Evolutionary conservation across 305 asterid genomes (phyloP), one percentile per base, ranked within the genome.

Genomic region (Fraxinus sp.): DNA sequence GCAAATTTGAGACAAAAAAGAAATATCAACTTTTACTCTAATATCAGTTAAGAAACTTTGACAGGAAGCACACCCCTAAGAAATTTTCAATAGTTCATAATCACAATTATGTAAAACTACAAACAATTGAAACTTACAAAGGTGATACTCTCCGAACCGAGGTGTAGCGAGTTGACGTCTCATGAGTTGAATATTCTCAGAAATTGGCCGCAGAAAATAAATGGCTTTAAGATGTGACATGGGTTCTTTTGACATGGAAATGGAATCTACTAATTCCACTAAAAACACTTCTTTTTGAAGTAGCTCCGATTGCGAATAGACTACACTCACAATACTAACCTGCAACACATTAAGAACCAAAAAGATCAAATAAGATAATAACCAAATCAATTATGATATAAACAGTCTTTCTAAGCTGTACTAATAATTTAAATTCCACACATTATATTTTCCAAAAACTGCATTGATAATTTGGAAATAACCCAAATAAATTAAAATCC

Each of bases 181-280:
- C 93, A 95, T 81, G 76, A 85, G 93, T 76, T 90, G 97, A 86
- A 97, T 89, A 87, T 97, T 96, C 82, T 92, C 97, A 32, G 98
- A 83, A 7, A 95, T 92, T 46, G 98, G 98, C 78, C 98, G 97
- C 78, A 97, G 91, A 88, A 96, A 97, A 90, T 92, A 97, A 84
- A 97, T 95, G 59, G 99, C 99, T 92, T 97, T 97, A 28, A 97
- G 97, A 88, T 95, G 99, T 7, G 97, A 91, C 99, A 97, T 97
- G 57, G 97, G 92, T 87, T 97, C 98, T 86, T 92, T 97, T 5
- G 99, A 95, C 98, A 89, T 92, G 49, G 96, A 87, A 87, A 93
- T 93, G 70, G 98, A 95, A 88, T 97, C 97, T 78, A 97, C 91
- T 77, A 93, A 90, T 85, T 97, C 98, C 89, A 93, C 98, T 87